phyloP scores from a whole-genome alignment of 1,284 basidiomycete genomes.

The Apiotrichum siamense region DNA sequence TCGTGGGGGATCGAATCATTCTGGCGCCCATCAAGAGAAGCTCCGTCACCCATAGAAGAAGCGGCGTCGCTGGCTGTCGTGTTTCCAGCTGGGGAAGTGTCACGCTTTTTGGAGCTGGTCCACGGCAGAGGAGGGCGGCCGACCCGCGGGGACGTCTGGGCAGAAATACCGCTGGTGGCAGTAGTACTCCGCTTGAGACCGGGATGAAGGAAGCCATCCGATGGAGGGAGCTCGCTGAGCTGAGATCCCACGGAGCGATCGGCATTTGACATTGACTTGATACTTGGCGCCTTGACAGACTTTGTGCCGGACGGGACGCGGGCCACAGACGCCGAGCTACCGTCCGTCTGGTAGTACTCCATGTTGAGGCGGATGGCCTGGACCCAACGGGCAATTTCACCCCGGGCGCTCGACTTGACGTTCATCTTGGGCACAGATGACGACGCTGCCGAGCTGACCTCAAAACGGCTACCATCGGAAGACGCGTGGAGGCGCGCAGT shows the following conservation, averaged over 20 bases:
- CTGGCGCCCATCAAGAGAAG: slow-evolving; percentile 15
- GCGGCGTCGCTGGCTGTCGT: slow-evolving; percentile 20
- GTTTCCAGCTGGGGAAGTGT: slow-evolving; percentile 11
- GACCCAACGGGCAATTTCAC: slow-evolving; percentile 82
- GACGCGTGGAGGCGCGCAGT: slow-evolving; percentile 61
- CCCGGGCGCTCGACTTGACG: slow-evolving; percentile 82
- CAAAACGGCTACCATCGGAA: slow-evolving; percentile 60
- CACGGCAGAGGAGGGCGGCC: background rate
- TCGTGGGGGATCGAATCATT: slow-evolving; percentile 58
- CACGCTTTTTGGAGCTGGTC: background rate
- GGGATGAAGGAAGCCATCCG: slow-evolving; percentile 38
- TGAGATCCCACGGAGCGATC: slow-evolving; percentile 13
- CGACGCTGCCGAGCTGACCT: slow-evolving; percentile 60
- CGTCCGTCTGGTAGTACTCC: slow-evolving; percentile 53
- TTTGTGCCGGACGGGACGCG: background rate
- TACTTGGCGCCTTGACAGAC: background rate
- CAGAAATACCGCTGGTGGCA: slow-evolving; percentile 47
- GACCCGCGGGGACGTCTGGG: background rate
- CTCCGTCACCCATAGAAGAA: slow-evolving; percentile 29
- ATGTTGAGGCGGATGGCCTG: slow-evolving; percentile 68
- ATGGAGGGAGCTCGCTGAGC: slow-evolving; percentile 25
- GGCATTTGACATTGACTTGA: slow-evolving; percentile 37
- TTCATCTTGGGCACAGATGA: slow-evolving; percentile 63
- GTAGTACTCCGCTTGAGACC: slow-evolving; percentile 44
- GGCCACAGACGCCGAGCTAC: background rate